These are phyloP conservation scores for Boletus tomentosulus DNA, from an alignment of 768 basidiomycete genomes.

Conservation along the genomic window DNA sequence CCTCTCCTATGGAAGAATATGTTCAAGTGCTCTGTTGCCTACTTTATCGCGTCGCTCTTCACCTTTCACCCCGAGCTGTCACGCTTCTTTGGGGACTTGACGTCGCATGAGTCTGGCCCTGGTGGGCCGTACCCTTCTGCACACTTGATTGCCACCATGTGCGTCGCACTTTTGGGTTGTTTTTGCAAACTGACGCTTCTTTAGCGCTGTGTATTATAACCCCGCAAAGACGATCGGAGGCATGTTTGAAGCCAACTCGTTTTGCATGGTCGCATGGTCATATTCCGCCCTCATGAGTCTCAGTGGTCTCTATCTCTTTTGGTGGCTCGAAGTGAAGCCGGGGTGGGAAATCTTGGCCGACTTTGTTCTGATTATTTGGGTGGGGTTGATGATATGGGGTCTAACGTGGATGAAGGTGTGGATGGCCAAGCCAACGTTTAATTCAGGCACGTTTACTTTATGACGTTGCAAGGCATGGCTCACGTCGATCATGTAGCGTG, in stretches of 20 bases:
- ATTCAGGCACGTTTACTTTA: slow-evolving; percentile 53
- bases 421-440: slow-evolving; percentile 87
- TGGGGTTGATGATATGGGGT: slow-evolving; percentile 75
- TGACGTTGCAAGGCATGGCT: background rate
- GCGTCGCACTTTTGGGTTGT: slow-evolving; percentile 7
- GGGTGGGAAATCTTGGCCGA: slow-evolving; percentile 78
- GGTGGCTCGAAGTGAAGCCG: slow-evolving; percentile 67
- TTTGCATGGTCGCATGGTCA: slow-evolving; percentile 64
- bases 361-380: slow-evolving; percentile 69
- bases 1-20: slow-evolving; percentile 63
- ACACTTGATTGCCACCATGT: slow-evolving; percentile 94
- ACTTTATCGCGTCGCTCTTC: slow-evolving; percentile 87
- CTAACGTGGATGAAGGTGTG: slow-evolving; percentile 91
- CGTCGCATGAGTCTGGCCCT: slow-evolving; percentile 44
- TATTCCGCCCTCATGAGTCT: slow-evolving; percentile 74
- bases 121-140: slow-evolving; percentile 68
- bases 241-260: slow-evolving; percentile 89
- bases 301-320: slow-evolving; percentile 72
- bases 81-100: slow-evolving; percentile 57
- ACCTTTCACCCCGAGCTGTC: slow-evolving; percentile 82
- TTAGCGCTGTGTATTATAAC: slow-evolving; percentile 81
- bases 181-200: slow-evolving; percentile 8
- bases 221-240: slow-evolving; percentile 90
- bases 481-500: slow-evolving; percentile 46
- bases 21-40: slow-evolving; percentile 88